Conservation (phyloP, 73 alveolate species). For the Paramecium sexaurelia region DNA sequence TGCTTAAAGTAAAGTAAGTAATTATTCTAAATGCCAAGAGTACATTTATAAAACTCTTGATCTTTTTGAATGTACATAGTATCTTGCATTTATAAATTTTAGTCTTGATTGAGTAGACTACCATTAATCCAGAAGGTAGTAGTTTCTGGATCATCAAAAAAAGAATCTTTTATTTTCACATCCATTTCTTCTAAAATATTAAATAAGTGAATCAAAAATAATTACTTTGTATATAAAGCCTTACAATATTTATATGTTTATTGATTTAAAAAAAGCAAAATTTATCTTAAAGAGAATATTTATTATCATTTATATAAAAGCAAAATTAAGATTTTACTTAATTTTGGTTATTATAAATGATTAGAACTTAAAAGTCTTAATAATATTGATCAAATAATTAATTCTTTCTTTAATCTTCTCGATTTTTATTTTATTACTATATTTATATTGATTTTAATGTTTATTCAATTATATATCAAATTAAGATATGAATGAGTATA, state of each 20-base stretch:
- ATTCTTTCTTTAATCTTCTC: too few relatives aligned
- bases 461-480: too few relatives aligned
- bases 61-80: background rate
- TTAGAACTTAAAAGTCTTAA: too few relatives aligned
- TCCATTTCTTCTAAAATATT: background rate
- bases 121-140: background rate
- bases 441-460: too few relatives aligned
- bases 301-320: too few relatives aligned
- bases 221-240: background rate
- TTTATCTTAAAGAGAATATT: too few relatives aligned
- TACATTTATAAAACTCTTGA: background rate
- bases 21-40: background rate
- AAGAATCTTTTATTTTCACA: background rate
- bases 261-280: too few relatives aligned
- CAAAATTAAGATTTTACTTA: background rate
- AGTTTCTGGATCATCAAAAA: background rate
- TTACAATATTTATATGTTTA: background rate
- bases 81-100: background rate
- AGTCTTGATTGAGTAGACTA: background rate
- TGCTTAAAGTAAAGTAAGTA: background rate
- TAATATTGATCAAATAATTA: too few relatives aligned
- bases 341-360: background rate
- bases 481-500: too few relatives aligned
- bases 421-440: too few relatives aligned
- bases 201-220: background rate